Conservation (phyloP, 441 rosid species). For the Gossypium davidsonii region DNA sequence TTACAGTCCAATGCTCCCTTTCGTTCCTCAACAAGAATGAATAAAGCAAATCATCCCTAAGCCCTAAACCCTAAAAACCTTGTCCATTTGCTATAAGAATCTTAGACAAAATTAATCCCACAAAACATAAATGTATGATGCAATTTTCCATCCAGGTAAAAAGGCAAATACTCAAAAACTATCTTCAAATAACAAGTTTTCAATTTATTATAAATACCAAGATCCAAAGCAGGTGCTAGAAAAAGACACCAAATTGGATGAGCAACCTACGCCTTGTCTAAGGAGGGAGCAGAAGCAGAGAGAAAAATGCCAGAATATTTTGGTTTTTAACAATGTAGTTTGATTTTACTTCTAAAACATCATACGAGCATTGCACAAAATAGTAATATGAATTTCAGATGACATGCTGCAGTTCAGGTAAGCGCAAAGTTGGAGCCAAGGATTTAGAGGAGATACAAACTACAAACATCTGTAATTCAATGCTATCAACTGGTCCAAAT, state of each 20-base stretch:
- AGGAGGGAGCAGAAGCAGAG: not conserved
- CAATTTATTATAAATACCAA: not conserved
- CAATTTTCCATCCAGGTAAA: not conserved
- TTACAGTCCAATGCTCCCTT: not conserved
- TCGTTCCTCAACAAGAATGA: not conserved
- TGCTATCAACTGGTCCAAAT: constrained; percentile 1
- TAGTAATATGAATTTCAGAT: constrained; percentile 1
- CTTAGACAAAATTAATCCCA: not conserved
- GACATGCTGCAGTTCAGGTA: constrained; percentile 8
- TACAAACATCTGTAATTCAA: not conserved
- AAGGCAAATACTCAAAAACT: not conserved
- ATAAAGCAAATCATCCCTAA: not conserved
- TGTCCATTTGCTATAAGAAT: not conserved
- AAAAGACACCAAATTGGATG: not conserved
- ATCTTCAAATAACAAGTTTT: not conserved
- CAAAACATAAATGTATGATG: not conserved
- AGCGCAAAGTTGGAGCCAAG: constrained; percentile 7
- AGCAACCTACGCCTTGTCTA: not conserved
- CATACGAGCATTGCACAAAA: not conserved
- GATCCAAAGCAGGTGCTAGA: not conserved
- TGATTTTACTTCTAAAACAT: not conserved
- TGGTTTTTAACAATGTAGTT: not conserved
- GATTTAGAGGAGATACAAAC: not conserved
- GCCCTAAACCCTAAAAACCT: not conserved
- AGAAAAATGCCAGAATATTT: not conserved